Base-by-base conservation (phyloP, 73 alveolate genomes). In the Stentor roeselii region DNA sequence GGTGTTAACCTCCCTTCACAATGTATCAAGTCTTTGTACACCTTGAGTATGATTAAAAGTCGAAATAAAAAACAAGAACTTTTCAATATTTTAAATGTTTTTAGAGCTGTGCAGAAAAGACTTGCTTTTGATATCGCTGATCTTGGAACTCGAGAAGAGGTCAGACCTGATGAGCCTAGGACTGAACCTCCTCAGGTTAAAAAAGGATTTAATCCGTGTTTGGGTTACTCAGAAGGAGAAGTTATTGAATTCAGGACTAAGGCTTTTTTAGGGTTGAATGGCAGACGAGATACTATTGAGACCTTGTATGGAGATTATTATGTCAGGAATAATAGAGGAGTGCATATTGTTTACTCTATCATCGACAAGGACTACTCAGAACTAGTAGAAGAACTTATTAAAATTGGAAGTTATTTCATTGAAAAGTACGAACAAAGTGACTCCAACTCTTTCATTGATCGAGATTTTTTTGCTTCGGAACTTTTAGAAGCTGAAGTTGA, bases 281-380 rank as follows among this genome's bases (percentile, higher is more conserved):
- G 80, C 0, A n/a, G 80, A 32, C n/a, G 80, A 67, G 80, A 67
- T 32, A 15, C n/a, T 21, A 21, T 67, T 32, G 80, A 67, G 34
- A 21, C 21, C 1, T 21, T 67, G 14, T 36, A 67, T 21, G 37
- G 37, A 1, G 80, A 67, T 21, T 21, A 27, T 67, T 60, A 82
- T 39, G 83, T 95, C 40, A 95, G 93, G 85, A 97, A 95, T 84
- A 95, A 93, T 84, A 89, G 90, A 78, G 99, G 98, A 60, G 87
- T 91, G 42, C 88, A 90, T 88, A 87, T 95, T 3, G 82, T 93
- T 67, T 95, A 95, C 76, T 96, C 92, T 75, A 92, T 96, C 36
- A 86, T 91, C 3, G 84, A 90, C 60, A 78, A 91, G 61, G 99
- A 95, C 82, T 89, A 93, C 93, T 89, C 89, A 76, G 93, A 89